Evolutionary conservation across 441 rosid genomes (phyloP).

Genomic region (Theobroma grandiflorum): DNA sequence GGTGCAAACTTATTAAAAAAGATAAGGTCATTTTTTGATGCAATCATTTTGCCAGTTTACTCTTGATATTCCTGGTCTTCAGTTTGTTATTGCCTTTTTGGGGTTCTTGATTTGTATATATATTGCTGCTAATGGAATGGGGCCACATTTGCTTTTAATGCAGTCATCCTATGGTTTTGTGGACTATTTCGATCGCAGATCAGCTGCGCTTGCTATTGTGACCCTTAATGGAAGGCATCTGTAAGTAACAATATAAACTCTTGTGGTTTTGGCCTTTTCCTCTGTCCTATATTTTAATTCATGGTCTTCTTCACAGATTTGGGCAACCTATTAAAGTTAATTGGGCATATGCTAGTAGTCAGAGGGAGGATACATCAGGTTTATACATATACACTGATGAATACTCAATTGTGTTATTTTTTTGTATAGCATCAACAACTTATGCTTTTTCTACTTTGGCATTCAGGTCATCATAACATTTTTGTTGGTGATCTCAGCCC

Average conservation of each 20-base stretch:
- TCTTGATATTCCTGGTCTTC: neutral
- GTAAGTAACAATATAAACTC: constrained; percentile 46
- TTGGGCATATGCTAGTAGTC: constrained; percentile 92
- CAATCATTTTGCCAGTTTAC: neutral
- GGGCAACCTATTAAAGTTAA: constrained; percentile 92
- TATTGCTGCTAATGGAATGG: neutral
- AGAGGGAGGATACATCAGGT: constrained; percentile 94
- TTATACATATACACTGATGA: neutral
- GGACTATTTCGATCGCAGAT: constrained; percentile 82
- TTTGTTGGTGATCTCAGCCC: constrained; percentile 98
- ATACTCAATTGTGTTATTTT: neutral
- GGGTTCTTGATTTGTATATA: neutral
- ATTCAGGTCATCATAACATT: constrained; percentile 75
- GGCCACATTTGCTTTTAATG: constrained; percentile 13
- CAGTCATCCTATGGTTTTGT: constrained; percentile 94
- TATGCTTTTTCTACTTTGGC: constrained; percentile 2
- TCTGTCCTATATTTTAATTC: constrained; percentile 14
- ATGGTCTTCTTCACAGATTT: constrained; percentile 52
- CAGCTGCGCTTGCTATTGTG: constrained; percentile 77
- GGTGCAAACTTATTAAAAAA: constrained; percentile 68
- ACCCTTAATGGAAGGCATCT: constrained; percentile 80
- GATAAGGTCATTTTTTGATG: constrained; percentile 54
- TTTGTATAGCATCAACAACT: constrained; percentile 1
- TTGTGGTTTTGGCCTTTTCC: neutral
- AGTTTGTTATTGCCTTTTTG: neutral